A percentile compares a stretch with the other conserved stretches of the same genome.
These are phyloP conservation scores for Kodamaea fungicola DNA, from an alignment of 1,139 yeast species.

Conservation along the genomic window DNA sequence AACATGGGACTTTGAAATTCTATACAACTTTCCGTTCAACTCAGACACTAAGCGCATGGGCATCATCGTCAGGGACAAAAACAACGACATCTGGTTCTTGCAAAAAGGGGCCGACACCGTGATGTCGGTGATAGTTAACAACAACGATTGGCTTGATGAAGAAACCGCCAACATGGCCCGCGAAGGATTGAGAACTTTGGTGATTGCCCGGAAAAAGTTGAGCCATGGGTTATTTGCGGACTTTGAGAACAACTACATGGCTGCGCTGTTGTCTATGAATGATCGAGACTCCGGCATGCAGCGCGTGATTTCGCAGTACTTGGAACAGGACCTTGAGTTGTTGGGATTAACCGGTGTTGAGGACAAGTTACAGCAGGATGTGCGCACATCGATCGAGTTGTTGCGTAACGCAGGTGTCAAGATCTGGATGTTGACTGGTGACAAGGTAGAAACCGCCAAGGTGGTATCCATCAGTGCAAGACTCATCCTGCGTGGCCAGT, in stretches of 20 bases:
- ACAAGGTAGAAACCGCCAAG: constrained; percentile 95
- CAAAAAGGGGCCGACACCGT: constrained; percentile 97
- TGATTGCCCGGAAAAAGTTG: constrained; percentile 78
- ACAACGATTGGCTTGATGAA: constrained; percentile 95
- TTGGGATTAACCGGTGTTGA: constrained; percentile 97
- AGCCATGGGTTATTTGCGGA: constrained; percentile 51
- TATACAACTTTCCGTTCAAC: constrained; percentile 88
- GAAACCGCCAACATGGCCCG: constrained; percentile 98
- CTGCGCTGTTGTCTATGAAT: constrained; percentile 75
- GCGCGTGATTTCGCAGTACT: constrained; percentile 57
- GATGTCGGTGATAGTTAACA: constrained; percentile 79
- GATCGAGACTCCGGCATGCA: constrained; percentile 77
- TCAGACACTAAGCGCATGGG: constrained; percentile 98
- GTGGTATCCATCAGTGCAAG: constrained; percentile 96
- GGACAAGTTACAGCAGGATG: constrained; percentile 87
- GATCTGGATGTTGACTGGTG: constrained; percentile 99
- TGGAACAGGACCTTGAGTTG: constrained; percentile 82
- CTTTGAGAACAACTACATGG: constrained; percentile 61
- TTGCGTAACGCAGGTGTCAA: constrained; percentile 94
- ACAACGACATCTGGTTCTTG: constrained; percentile 76
- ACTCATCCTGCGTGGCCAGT: constrained; percentile 89
- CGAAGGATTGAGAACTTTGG: constrained; percentile 94
- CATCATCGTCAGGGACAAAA: constrained; percentile 64
- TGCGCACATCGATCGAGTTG: constrained; percentile 86
- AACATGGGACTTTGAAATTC: constrained; percentile 57